Base-by-base conservation (phyloP, 202 grass and related monocot genomes). In the Setaria italica region DNA sequence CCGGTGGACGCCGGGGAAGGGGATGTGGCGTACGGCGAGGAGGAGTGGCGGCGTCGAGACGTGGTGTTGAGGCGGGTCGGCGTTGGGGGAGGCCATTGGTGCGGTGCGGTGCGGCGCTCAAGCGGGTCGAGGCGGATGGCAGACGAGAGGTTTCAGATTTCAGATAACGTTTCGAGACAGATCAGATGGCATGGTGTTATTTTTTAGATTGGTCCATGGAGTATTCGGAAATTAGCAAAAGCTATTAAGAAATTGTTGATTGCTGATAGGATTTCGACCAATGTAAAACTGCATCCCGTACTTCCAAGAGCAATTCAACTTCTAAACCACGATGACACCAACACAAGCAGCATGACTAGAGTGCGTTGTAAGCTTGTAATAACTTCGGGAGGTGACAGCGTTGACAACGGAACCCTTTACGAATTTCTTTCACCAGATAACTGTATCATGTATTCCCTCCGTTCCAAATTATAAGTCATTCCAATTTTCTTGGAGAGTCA, bases 21-120 rank as follows among this genome's bases (percentile, higher is more conserved):
- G 88, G 46, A 91, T 30, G 77, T 69, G 85, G 67, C 60, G 70
- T 55, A 86, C 39, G 48, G 87, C 63, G 42, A 80, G 88, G 34
- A 88, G 86, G 78, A 90, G 81, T 15, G 95, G 88, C 51, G 85
- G 84, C 17, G 78, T 87, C 8, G 88, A 78, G 60, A 87, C 77
- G 65, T 85, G 82, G 35, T 87, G 79, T 30, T 81, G 89, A 34
- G 91, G 87, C 53, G 91, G 85, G 47, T 98, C 89, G 78, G 89
- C 88, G 32, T 71, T 85, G 7, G 88, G 82, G 84, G 92, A 86
- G 58, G 91, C 93, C 96, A 98, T 98, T 76, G 48, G 83, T 41
- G 81, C 37, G 70, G 32, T 35, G 25, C 25, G 48, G 83, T 41
- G 59, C 54, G 49, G 82, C 72, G 82, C 29, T 62, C 32, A 71